phyloP scores from a whole-genome alignment of 345 rosid genomes.

The Populus deltoides region DNA sequence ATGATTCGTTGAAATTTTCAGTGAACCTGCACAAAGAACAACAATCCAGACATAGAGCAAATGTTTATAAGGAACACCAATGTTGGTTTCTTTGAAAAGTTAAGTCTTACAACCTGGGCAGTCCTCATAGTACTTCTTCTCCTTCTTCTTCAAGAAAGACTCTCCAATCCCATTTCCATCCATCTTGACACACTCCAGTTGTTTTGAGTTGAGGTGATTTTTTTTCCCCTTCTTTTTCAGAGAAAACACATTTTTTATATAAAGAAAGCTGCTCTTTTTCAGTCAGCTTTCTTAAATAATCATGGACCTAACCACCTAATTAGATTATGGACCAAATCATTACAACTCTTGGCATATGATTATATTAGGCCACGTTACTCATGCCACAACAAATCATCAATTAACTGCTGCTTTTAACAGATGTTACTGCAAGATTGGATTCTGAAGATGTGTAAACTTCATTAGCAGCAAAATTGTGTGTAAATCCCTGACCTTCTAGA shows the following conservation, averaged over 20 bases:
- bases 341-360: too few relatives aligned
- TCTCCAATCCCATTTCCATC: background rate
- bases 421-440: too few relatives aligned
- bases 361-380: too few relatives aligned
- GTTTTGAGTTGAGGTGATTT: too few relatives aligned
- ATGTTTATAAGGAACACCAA: slow-evolving; percentile 23
- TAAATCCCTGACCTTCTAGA: background rate
- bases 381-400: too few relatives aligned
- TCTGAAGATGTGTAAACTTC: background rate
- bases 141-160: slow-evolving; percentile 7
- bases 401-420: too few relatives aligned
- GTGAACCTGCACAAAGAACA: slow-evolving; percentile 30
- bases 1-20: background rate
- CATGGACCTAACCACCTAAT: too few relatives aligned
- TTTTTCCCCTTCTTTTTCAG: too few relatives aligned
- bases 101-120: slow-evolving; percentile 35
- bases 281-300: too few relatives aligned
- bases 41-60: slow-evolving; percentile 24
- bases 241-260: too few relatives aligned
- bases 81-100: slow-evolving; percentile 15
- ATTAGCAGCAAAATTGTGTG: background rate
- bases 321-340: too few relatives aligned
- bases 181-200: background rate
- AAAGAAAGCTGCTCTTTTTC: too few relatives aligned
- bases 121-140: slow-evolving; percentile 4